These are phyloP conservation scores for Gossypium schwendimanii DNA, from an alignment of 441 rosid species.

Conservation along the genomic window DNA sequence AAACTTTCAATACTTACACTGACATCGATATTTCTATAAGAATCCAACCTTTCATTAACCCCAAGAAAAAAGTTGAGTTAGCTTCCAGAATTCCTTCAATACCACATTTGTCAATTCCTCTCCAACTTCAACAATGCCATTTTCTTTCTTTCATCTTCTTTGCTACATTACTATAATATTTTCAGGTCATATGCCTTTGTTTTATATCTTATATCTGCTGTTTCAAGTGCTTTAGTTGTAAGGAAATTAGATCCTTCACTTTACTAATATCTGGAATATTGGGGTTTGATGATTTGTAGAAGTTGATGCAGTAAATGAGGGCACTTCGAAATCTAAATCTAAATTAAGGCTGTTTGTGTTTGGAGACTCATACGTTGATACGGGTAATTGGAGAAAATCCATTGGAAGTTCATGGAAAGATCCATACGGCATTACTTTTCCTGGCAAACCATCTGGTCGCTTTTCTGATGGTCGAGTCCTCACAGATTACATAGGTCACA, in stretches of 20 bases:
- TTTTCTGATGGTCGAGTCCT: conserved; percentile 72
- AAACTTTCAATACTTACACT: neutral
- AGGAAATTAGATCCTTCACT: neutral
- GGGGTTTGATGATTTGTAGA: neutral
- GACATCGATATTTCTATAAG: neutral
- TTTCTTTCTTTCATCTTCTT: neutral
- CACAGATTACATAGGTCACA: conserved; percentile 58
- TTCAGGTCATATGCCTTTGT: neutral
- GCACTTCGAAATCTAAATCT: neutral
- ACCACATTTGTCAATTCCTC: neutral
- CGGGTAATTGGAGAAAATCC: conserved; percentile 46
- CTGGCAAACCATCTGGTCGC: conserved; percentile 63
- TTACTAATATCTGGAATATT: neutral
- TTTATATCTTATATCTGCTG: neutral
- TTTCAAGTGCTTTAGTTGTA: neutral
- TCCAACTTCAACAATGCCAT: neutral
- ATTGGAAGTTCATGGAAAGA: conserved; percentile 40
- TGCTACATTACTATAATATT: neutral
- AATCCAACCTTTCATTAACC: neutral
- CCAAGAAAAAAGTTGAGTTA: neutral
- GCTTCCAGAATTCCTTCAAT: neutral
- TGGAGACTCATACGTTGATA: conserved; percentile 78
- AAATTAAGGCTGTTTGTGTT: conserved; percentile 48
- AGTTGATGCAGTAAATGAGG: neutral
- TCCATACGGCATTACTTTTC: conserved; percentile 65